Evolutionary conservation across 2,329 filamentous ascomycete genomes (phyloP).

Genomic region (Colletotrichum euphorbiae): DNA sequence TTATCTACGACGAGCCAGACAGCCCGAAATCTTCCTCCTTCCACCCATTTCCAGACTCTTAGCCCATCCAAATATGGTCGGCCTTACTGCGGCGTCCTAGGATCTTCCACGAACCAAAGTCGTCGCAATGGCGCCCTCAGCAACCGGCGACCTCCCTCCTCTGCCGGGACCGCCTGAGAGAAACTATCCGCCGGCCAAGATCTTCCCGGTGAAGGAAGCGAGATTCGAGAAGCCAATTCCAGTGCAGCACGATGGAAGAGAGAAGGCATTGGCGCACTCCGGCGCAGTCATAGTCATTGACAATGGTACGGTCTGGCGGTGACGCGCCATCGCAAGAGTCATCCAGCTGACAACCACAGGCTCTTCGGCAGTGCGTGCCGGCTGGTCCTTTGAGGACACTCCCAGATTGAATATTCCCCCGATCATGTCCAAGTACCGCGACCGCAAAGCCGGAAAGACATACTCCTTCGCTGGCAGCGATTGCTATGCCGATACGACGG

Average conservation of each 20-base stretch:
- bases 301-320: constrained; percentile 76
- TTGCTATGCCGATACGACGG: constrained; percentile 94
- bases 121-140: constrained; percentile 64
- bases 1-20: constrained; percentile 1
- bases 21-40: not conserved
- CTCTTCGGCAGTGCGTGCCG: constrained; percentile 88
- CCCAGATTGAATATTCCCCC: constrained; percentile 86
- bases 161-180: constrained; percentile 54
- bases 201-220: constrained; percentile 72
- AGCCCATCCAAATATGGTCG: constrained; percentile 32
- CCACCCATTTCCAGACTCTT: not conserved
- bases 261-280: constrained; percentile 70
- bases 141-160: constrained; percentile 57
- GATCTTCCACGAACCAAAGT: constrained; percentile 37
- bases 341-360: constrained; percentile 62
- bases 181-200: constrained; percentile 64
- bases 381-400: constrained; percentile 92
- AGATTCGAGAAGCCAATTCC: constrained; percentile 68
- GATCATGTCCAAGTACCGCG: constrained; percentile 94
- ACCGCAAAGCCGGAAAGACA: constrained; percentile 91
- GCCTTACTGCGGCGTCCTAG: constrained; percentile 38
- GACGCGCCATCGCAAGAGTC: not conserved
- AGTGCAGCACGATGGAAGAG: constrained; percentile 74
- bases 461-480: constrained; percentile 94
- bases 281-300: constrained; percentile 93